Conservation (phyloP, 805 yeast species). For the Hanseniaspora lindneri region DNA sequence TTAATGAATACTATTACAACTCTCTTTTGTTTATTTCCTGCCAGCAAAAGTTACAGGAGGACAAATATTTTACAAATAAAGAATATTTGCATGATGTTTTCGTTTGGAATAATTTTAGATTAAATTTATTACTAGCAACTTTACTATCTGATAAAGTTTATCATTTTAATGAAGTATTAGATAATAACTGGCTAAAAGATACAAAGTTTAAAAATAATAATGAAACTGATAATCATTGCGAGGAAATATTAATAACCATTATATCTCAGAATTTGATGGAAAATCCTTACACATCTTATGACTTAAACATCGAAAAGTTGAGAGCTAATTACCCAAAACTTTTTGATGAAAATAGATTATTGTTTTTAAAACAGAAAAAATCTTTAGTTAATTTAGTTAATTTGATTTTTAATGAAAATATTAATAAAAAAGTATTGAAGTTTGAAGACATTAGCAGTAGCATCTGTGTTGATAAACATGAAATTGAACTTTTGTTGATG, state of each 20-base stretch:
- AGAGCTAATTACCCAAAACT: constrained; percentile 33
- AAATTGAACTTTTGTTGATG: constrained; percentile 84
- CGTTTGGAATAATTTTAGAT: constrained; percentile 43
- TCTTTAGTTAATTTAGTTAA: constrained; percentile 87
- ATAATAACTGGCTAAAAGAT: constrained; percentile 47
- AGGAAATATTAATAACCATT: constrained; percentile 46
- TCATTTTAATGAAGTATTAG: constrained; percentile 87
- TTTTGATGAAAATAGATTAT: constrained; percentile 17
- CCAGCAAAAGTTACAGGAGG: constrained; percentile 22
- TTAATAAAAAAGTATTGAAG: constrained; percentile 46
- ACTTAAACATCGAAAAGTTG: constrained; percentile 44
- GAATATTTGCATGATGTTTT: constrained; percentile 28
- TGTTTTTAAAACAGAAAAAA: constrained; percentile 76
- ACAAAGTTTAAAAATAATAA: constrained; percentile 41
- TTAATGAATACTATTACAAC: constrained; percentile 68
- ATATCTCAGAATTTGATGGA: constrained; percentile 68
- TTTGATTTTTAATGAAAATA: constrained; percentile 67
- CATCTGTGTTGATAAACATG: constrained; percentile 45
- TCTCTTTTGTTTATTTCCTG: constrained; percentile 67
- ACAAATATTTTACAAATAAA: constrained; percentile 13
- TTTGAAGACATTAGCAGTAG: constrained; percentile 66
- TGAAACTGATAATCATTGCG: constrained; percentile 48
- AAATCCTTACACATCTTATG: constrained; percentile 36
- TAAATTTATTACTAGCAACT: constrained; percentile 76
- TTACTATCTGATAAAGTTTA: constrained; percentile 82